Evolutionary conservation across 257 asterid genomes (phyloP), one percentile per base, ranked within the genome.

Genomic region (Echium plantagineum): DNA sequence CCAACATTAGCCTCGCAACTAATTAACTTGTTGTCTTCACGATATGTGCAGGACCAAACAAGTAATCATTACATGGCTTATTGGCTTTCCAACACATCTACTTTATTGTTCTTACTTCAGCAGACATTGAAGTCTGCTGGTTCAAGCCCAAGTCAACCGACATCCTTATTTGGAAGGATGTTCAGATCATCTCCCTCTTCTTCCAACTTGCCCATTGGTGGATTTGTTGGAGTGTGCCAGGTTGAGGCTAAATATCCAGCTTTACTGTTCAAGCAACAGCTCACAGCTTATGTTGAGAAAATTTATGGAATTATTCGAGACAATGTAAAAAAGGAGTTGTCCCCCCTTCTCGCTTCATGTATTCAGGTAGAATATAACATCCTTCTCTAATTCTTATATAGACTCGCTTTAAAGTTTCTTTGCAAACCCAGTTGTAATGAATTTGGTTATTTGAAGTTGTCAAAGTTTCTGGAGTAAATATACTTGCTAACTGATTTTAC

Each of bases 221-320:
- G 95, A 62, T 83, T 86, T 69, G 87, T 81, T 58, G 83, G 80
- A 61, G 65, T 86, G 58, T 76, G 69, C n/a, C 93, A 79, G 70
- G 88, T 89, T 63, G 97, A 89, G 70, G 84, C 93, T 69, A 84
- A 84, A 76, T 75, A 77, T 73, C 95, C 97, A 8, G 97, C 97
- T 75, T 52, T 78, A 65, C 89, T 89, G 71, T 89, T 89, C 78
- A 83, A 89, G 85, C 84, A 81, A 72, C 97, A 89, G 73, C 86
- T 89, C 65, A 82, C 81, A 63, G 96, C 94, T 66, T 89, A 89
- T 65, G 84, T 89, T 20, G 96, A 86, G 69, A 89, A 85, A 78
- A 84, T 86, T 13, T 89, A 77, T 46, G 97, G 97, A 68, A 85
- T 89, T 71, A 69, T 84, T 73, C 83, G 95, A 62, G 97, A 89